Conservation (phyloP, 345 rosid genomes). For the Orychophragmus violaceus region DNA sequence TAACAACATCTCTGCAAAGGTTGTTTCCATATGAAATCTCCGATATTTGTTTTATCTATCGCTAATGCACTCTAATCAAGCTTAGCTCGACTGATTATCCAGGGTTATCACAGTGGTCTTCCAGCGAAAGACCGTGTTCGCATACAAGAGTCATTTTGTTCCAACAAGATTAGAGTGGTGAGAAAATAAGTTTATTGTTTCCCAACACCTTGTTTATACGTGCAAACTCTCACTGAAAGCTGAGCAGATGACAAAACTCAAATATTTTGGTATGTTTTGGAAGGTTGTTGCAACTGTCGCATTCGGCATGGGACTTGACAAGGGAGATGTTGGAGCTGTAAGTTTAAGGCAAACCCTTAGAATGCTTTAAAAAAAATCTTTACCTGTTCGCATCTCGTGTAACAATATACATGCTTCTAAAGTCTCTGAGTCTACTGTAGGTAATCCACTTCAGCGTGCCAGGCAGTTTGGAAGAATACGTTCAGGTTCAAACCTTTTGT, state of each 20-base stretch:
- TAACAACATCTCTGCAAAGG: constrained; percentile 77
- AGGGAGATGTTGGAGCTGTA: constrained; percentile 95
- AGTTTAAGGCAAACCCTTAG: constrained; percentile 34
- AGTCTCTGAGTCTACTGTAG: constrained; percentile 40
- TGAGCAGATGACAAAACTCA: constrained; percentile 9
- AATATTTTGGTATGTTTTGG: constrained; percentile 19
- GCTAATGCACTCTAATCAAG: constrained; percentile 20
- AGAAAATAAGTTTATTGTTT: constrained; percentile 24
- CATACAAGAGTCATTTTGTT: constrained; percentile 78
- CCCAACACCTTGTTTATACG: neutral
- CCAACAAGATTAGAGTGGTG: constrained; percentile 93
- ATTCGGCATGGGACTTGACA: constrained; percentile 99
- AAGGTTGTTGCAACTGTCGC: constrained; percentile 99
- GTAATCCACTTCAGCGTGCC: constrained; percentile 92
- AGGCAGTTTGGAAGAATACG: constrained; percentile 98
- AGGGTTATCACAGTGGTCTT: constrained; percentile 93
- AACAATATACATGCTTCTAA: constrained; percentile 8
- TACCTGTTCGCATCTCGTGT: neutral
- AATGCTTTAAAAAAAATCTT: constrained; percentile 13
- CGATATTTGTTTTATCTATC: constrained; percentile 8
- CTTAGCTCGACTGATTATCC: constrained; percentile 20
- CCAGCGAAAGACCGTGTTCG: constrained; percentile 69
- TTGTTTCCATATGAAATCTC: constrained; percentile 23
- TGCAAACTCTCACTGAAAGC: constrained; percentile 1
- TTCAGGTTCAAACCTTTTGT: constrained; percentile 54